Evolutionary conservation across 768 basidiomycete species (phyloP), one percentile per base, ranked within the genome.

Genomic region (Boletellus ananiceps): DNA sequence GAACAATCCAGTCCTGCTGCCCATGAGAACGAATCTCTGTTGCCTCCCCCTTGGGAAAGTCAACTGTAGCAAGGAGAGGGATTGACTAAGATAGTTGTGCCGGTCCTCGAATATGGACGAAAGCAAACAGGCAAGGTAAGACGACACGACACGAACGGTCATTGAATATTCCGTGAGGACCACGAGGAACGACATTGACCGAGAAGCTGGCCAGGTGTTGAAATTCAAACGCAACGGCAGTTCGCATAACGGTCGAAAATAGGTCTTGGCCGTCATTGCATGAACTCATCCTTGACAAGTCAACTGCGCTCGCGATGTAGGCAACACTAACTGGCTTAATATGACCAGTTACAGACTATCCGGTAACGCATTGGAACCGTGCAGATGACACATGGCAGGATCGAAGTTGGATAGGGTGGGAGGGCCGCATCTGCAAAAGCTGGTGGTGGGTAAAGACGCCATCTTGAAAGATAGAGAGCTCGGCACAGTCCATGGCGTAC

Each of bases 1-100:
- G 56, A 66, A 58, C 54, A 64, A 64, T 49, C 61, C 57, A 50
- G 57, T 55, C 50, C 50, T 52, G 49, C 61, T 65, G 70, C 62
- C 66, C 69, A 73, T 73, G 78, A 81, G 80, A 76, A 72, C 76
- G 63, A 78, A 74, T 76, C 79, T 79, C 78, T 80, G 61, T 76
- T 77, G 67, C 57, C 67, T 63, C 59, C 70, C 76, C 76, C 74
- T 58, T 34, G 58, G 72, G 65, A 72, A 57, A 56, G 61, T 52
- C 68, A 76, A 77, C 64, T 72, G 69, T 70, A 68, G 57, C 56
- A 31, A 55, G 52, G 47, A 53, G 52, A 44, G 44, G 56, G 44
- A 56, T 35, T 39, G 51, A 44, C 52, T 55, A 44, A 53, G 50
- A 55, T 23, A 3, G 27, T 4, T 38, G 47, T 51, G 47, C 49